Evolutionary conservation across 2,329 filamentous ascomycete species (phyloP).

Genomic region (Alternaria sp.): DNA sequence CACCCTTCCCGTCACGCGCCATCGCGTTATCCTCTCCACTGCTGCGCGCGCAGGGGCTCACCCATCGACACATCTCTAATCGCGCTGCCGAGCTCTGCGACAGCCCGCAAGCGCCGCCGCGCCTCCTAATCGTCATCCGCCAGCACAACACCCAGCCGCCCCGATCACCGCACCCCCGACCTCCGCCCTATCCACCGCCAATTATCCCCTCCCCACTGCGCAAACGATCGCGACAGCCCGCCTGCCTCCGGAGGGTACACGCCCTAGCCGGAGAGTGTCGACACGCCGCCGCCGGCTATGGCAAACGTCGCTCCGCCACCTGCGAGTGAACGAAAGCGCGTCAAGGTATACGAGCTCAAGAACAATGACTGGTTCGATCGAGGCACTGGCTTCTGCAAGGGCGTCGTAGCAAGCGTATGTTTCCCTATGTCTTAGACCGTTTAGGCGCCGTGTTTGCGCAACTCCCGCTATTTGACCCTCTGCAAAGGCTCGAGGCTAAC

Average conservation of each 20-base stretch:
- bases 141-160: slow-evolving; percentile 20
- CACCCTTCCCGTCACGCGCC: slow-evolving; percentile 24
- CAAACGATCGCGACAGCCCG: slow-evolving; percentile 36
- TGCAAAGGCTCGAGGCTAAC: slow-evolving; percentile 44
- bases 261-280: slow-evolving; percentile 40
- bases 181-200: slow-evolving; percentile 24
- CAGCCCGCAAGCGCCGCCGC: slow-evolving; percentile 18
- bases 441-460: slow-evolving; percentile 14
- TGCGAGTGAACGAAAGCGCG: slow-evolving; percentile 68
- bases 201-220: slow-evolving; percentile 26
- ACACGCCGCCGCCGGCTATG: slow-evolving; percentile 16
- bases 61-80: neutral
- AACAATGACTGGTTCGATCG: slow-evolving; percentile 99
- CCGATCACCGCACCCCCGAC: slow-evolving; percentile 23
- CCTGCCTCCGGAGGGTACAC: slow-evolving; percentile 35
- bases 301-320: slow-evolving; percentile 49
- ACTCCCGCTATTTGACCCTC: slow-evolving; percentile 20
- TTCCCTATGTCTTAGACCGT: neutral
- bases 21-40: slow-evolving; percentile 10
- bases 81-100: slow-evolving; percentile 17
- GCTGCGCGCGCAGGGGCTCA: slow-evolving; percentile 13
- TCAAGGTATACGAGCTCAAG: slow-evolving; percentile 98
- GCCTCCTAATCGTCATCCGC: slow-evolving; percentile 28
- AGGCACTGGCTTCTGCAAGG: slow-evolving; percentile 93
- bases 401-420: slow-evolving; percentile 76